These are phyloP conservation scores for Leucocoprinus leucothites DNA, from an alignment of 768 basidiomycete species.

Conservation along the genomic window DNA sequence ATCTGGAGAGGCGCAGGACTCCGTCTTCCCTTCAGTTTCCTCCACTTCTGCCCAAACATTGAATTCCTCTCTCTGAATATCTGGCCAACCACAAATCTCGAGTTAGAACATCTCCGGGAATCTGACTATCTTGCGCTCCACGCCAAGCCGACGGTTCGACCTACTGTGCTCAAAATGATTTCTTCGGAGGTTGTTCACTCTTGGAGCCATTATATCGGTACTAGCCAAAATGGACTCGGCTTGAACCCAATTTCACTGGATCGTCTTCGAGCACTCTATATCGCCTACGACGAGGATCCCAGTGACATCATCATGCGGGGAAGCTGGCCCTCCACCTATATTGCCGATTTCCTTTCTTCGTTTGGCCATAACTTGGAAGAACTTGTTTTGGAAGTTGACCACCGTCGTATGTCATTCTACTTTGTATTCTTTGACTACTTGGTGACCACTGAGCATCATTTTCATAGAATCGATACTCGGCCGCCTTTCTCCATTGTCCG, in stretches of 20 bases:
- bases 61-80: background rate
- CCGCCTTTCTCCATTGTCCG: too few species aligned
- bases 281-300: conserved; percentile 5
- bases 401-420: conserved; percentile 4
- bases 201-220: background rate
- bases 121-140: background rate
- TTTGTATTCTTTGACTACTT: too few species aligned
- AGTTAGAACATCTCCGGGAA: background rate
- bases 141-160: background rate
- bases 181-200: background rate
- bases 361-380: background rate
- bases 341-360: background rate
- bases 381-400: conserved; percentile 3
- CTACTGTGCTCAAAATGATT: background rate
- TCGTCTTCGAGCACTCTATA: background rate
- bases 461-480: too few species aligned
- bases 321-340: background rate
- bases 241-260: background rate
- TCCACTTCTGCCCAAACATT: background rate
- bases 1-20: background rate
- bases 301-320: background rate
- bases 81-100: conserved; percentile 1
- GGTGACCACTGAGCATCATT: too few species aligned
- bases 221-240: background rate
- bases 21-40: conserved; percentile 1